These are phyloP conservation scores for Dacryopinax primogenitus DNA, from an alignment of 768 basidiomycete genomes.

Conservation along the genomic window DNA sequence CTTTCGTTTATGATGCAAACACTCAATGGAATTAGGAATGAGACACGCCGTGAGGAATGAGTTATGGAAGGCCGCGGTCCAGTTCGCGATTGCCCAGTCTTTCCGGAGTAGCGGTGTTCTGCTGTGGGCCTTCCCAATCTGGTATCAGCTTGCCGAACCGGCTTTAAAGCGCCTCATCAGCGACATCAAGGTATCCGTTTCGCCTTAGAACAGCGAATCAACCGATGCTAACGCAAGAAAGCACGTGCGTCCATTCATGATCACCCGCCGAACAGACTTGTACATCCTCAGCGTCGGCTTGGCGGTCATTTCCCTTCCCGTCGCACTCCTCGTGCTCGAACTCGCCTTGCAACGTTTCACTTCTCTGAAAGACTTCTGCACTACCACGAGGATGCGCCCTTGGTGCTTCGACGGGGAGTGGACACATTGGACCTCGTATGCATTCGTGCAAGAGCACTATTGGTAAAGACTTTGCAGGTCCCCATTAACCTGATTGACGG, in stretches of 20 bases:
- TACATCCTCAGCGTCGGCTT: not conserved
- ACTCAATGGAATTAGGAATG: constrained; percentile 38
- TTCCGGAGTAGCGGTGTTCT: constrained; percentile 73
- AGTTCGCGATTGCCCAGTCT: constrained; percentile 47
- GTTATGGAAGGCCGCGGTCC: constrained; percentile 45
- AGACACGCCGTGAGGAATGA: constrained; percentile 36
- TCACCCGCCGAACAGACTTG: not conserved
- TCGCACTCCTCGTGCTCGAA: not conserved
- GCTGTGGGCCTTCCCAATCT: constrained; percentile 63
- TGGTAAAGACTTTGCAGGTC: too few relatives aligned
- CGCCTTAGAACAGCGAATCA: not conserved
- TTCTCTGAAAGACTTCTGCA: not conserved
- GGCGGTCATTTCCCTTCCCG: not conserved
- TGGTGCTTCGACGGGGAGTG: not conserved
- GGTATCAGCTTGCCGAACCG: constrained; percentile 53
- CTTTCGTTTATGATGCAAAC: not conserved
- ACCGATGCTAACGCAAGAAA: not conserved
- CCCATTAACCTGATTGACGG: not conserved
- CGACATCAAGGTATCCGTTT: not conserved
- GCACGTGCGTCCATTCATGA: not conserved
- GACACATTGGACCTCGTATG: not conserved
- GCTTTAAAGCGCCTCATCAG: constrained; percentile 27
- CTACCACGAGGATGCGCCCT: not conserved
- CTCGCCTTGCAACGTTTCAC: not conserved
- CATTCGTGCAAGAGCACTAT: not conserved